Base-by-base conservation (phyloP, 345 rosid genomes). In the Arabidopsis arenosa region DNA sequence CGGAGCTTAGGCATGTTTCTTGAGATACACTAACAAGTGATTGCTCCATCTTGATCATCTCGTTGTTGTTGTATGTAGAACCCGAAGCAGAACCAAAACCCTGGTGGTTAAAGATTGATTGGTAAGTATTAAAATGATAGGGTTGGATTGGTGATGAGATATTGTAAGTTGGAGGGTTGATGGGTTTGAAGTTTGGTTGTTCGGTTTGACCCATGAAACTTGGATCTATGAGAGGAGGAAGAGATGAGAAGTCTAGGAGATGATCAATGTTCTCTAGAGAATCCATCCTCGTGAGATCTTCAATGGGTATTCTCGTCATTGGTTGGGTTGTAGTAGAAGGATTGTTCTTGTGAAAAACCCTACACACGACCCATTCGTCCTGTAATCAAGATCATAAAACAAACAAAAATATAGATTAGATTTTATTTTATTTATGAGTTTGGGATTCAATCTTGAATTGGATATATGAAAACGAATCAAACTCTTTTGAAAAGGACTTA, bases 291-390 rank as follows among this genome's bases (percentile, higher is more conserved):
- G 68, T 39, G 53, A 79, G 72, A 62, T 79, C 72, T 73, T 74
- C 72, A 47, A 55, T 39, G 61, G 79, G 82, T 28, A 14, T 68
- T 48, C 64, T 74, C 59, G 70, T 74, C 79, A 74, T 73, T 68
- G 21, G 11, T 64, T 66, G 81, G 35, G 57, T 60, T 78, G 81
- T 52, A 56, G 67, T 77, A 14, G 76, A 39, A 39, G 78, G 65
- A 62, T 80, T 76, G 82, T 78, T 88, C 86, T 95, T 95, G 83
- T 92, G 91, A 71, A 92, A 92, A 84, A 95, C 88, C 89, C 99
- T 86, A 84, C 96, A 77, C 51, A 95, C 99, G 39, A 89, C 96
- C 99, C 99, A 95, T 82, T 90, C 99, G 75, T 92, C 97, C 99
- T 95, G 87, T 67, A 63, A 72, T 23, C 68, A 72, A 12, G 4